Evolutionary conservation across 306 rosid species (phyloP).

Genomic region (Mucuna pruriens): DNA sequence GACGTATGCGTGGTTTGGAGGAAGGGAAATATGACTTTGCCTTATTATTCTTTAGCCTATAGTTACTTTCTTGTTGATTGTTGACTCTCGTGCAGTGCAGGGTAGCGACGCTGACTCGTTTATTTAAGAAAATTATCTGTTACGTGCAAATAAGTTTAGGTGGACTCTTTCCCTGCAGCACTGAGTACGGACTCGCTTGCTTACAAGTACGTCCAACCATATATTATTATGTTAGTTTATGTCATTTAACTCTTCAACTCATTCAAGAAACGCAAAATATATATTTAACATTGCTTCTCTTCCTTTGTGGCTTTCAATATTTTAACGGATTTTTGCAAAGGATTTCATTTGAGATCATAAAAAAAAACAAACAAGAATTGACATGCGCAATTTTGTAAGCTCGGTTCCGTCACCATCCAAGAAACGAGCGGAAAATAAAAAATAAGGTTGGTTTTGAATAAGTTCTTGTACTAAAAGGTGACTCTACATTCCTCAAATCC

Average conservation of each 20-base stretch:
- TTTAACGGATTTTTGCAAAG: background rate
- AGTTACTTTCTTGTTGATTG: background rate
- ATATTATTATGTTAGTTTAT: background rate
- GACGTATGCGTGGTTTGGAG: background rate
- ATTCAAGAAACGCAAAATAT: background rate
- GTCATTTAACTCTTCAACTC: slow-evolving; percentile 16
- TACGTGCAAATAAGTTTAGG: background rate
- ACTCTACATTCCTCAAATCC: no score
- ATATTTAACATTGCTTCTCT: background rate
- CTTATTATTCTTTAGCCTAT: background rate
- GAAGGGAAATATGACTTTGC: slow-evolving; percentile 22
- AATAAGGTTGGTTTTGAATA: no score
- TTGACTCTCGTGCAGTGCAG: no score
- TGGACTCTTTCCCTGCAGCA: background rate
- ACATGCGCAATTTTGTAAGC: no score
- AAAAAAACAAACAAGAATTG: no score
- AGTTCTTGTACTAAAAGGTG: no score
- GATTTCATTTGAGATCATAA: no score
- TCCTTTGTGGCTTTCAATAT: background rate
- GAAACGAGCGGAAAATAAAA: no score
- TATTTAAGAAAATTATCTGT: background rate
- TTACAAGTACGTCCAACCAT: background rate
- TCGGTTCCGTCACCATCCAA: no score
- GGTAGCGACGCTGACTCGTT: no score
- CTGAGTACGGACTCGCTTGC: background rate